A percentile compares a stretch with the other conserved stretches of the same genome.
phyloP scores from a whole-genome alignment of 768 basidiomycete species.

The Lentinula boryana region DNA sequence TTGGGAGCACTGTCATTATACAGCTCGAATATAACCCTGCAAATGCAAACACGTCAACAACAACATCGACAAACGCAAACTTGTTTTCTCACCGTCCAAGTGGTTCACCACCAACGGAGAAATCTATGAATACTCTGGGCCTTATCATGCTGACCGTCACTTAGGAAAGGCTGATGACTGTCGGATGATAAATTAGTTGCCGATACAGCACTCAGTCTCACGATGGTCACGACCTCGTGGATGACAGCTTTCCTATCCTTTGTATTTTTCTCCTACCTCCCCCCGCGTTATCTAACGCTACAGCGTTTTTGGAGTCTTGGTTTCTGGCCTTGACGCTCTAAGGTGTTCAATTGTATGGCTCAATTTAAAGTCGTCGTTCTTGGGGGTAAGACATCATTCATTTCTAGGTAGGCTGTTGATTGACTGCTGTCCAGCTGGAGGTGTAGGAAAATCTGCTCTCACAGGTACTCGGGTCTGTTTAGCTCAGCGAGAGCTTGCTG shows the following conservation, averaged over 20 bases:
- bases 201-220: neutral
- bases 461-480: conserved; percentile 35
- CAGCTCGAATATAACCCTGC: conserved; percentile 70
- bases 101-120: conserved; percentile 42
- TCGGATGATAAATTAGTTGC: conserved; percentile 2
- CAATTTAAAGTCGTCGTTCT: conserved; percentile 76
- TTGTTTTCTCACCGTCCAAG: conserved; percentile 45
- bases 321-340: conserved; percentile 7
- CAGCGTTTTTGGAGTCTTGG: conserved; percentile 5
- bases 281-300: neutral
- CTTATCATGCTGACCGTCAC: conserved; percentile 32
- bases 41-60: conserved; percentile 19
- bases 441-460: conserved; percentile 84
- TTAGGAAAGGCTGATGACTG: neutral
- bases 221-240: conserved; percentile 11
- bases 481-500: neutral
- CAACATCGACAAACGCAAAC: neutral
- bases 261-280: neutral
- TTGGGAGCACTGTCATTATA: conserved; percentile 68
- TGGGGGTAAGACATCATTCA: conserved; percentile 47
- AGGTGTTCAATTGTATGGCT: conserved; percentile 36
- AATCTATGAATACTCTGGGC: conserved; percentile 67
- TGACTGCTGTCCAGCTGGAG: conserved; percentile 53
- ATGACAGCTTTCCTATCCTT: conserved; percentile 9
- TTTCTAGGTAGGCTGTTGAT: conserved; percentile 8